Conservation (phyloP, 805 yeast species). For the Wickerhamiella australiensis region DNA sequence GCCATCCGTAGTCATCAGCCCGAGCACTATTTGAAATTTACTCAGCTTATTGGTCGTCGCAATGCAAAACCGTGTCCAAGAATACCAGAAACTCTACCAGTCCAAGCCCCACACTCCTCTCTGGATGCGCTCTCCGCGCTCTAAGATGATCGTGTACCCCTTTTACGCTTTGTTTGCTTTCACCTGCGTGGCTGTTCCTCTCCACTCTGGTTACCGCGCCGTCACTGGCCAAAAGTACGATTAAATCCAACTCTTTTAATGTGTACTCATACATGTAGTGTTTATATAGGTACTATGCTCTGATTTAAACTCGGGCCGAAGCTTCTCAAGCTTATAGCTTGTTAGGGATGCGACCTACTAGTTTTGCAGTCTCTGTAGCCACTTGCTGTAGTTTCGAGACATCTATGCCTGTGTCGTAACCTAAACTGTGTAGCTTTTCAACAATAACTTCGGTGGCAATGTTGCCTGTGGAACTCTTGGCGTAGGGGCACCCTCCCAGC, state of each 20-base stretch:
- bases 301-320: background rate
- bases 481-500: constrained; percentile 29
- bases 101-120: constrained; percentile 27
- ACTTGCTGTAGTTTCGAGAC: constrained; percentile 20
- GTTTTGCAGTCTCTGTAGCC: constrained; percentile 24
- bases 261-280: background rate
- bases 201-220: constrained; percentile 64
- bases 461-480: constrained; percentile 28
- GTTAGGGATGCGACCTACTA: constrained; percentile 15
- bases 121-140: constrained; percentile 44
- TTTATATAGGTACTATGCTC: background rate
- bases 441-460: constrained; percentile 28
- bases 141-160: constrained; percentile 64
- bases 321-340: background rate
- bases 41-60: constrained; percentile 10
- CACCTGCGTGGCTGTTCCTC: constrained; percentile 48
- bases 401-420: constrained; percentile 25
- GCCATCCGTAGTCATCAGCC: background rate
- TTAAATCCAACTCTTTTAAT: constrained; percentile 4
- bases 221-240: constrained; percentile 46
- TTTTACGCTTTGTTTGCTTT: constrained; percentile 63
- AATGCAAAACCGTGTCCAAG: constrained; percentile 20
- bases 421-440: constrained; percentile 25
- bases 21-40: constrained; percentile 2
- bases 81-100: constrained; percentile 31